Conservation (phyloP, 1,139 yeast species). For the Magnusiomyces magnusii region DNA sequence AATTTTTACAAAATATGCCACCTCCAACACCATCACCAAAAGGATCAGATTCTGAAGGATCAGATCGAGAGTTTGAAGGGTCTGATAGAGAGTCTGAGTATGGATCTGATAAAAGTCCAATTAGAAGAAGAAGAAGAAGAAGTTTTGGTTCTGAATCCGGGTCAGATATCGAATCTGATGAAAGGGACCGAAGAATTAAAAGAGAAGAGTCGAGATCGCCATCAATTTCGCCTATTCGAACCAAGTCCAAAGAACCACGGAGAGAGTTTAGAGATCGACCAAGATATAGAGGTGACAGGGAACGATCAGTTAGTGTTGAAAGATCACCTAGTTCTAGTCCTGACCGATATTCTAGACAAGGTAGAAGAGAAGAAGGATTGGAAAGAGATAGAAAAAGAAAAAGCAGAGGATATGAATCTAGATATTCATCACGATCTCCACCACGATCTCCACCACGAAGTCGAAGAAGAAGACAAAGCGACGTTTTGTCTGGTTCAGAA, state of each 20-base stretch:
- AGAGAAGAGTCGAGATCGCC: slow-evolving; percentile 11
- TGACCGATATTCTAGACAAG: neutral
- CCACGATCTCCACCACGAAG: slow-evolving; percentile 14
- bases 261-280: neutral
- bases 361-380: neutral
- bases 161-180: neutral
- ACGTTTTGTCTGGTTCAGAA: slow-evolving; percentile 5
- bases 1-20: slow-evolving; percentile 39
- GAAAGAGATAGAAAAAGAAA: neutral
- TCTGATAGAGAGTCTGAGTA: neutral
- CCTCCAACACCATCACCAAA: slow-evolving; percentile 38
- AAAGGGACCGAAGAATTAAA: neutral
- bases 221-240: slow-evolving; percentile 8
- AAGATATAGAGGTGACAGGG: neutral
- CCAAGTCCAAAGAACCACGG: neutral
- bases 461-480: slow-evolving; percentile 3
- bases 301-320: neutral
- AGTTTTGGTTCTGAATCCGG: neutral
- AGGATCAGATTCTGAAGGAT: slow-evolving; percentile 40
- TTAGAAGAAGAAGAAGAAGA: neutral
- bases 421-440: slow-evolving; percentile 23
- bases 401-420: slow-evolving; percentile 1
- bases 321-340: neutral
- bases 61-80: too few species aligned
- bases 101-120: neutral